Percentiles rank a stretch among this genome's conserved stretches.
These are phyloP conservation scores for Lipomyces yamanashiensis DNA, from an alignment of 805 yeast genomes.

Conservation along the genomic window DNA sequence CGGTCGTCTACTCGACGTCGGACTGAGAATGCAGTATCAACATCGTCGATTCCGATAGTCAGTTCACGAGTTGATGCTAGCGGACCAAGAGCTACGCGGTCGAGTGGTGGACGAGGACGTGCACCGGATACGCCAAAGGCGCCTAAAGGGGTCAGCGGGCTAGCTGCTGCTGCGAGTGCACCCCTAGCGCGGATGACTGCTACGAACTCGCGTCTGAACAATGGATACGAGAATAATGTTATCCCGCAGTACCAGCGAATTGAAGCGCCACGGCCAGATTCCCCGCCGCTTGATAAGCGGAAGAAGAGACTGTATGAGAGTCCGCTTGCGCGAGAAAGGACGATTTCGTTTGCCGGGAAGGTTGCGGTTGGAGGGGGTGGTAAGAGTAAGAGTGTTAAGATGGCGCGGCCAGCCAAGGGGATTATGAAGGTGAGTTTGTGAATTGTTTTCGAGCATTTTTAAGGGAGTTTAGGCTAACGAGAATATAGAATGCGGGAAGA, in stretches of 20 bases:
- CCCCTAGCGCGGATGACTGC: conserved; percentile 26
- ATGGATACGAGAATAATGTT: conserved; percentile 45
- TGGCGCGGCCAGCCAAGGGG: conserved; percentile 8
- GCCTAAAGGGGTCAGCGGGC: not conserved
- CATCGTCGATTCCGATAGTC: conserved; percentile 8
- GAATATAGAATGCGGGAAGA: not conserved
- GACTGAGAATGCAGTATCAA: not conserved
- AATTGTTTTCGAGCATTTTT: not conserved
- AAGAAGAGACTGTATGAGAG: conserved; percentile 27
- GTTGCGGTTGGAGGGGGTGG: not conserved
- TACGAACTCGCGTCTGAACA: conserved; percentile 35
- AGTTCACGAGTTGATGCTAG: conserved; percentile 1
- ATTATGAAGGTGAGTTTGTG: conserved; percentile 25
- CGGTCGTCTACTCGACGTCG: conserved; percentile 2
- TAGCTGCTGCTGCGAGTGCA: not conserved
- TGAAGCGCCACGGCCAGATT: conserved; percentile 31
- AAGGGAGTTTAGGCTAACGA: not conserved
- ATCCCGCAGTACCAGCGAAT: conserved; percentile 30
- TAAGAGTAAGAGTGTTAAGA: not conserved
- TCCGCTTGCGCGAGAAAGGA: conserved; percentile 27
- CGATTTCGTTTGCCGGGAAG: conserved; percentile 22
- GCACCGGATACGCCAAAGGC: conserved; percentile 5
- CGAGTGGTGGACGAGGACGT: not conserved
- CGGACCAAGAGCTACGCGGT: conserved; percentile 5
- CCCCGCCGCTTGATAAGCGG: conserved; percentile 31